phyloP scores from a whole-genome alignment of 2,329 filamentous ascomycete species.

The Botrytis aclada region DNA sequence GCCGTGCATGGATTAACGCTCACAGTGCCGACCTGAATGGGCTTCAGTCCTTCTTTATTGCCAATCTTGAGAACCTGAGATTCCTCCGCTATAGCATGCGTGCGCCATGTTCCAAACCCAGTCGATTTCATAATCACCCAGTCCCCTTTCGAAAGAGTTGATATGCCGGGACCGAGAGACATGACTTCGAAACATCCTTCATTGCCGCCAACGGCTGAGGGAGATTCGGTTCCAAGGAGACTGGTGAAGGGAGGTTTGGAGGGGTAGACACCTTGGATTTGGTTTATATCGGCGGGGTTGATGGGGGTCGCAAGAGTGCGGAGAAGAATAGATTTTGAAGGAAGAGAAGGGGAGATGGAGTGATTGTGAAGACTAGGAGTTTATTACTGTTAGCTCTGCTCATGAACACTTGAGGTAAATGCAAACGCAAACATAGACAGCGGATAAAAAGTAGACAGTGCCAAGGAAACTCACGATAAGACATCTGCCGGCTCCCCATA shows the following conservation, averaged over 20 bases:
- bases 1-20: slow-evolving; percentile 92
- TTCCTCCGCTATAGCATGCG: slow-evolving; percentile 69
- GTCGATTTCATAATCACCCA: slow-evolving; percentile 88
- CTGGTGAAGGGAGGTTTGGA: slow-evolving; percentile 75
- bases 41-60: slow-evolving; percentile 65
- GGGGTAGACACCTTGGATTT: slow-evolving; percentile 94
- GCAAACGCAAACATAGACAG: neutral
- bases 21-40: slow-evolving; percentile 81
- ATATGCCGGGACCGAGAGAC: slow-evolving; percentile 54
- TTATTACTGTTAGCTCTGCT: slow-evolving; percentile 16
- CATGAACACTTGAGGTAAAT: neutral
- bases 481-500: slow-evolving; percentile 75
- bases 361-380: slow-evolving; percentile 62
- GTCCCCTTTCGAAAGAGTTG: slow-evolving; percentile 66
- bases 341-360: slow-evolving; percentile 73
- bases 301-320: slow-evolving; percentile 88
- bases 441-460: neutral
- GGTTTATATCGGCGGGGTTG: slow-evolving; percentile 97
- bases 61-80: slow-evolving; percentile 65
- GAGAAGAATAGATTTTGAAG: slow-evolving; percentile 66
- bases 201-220: slow-evolving; percentile 79
- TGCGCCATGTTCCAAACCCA: slow-evolving; percentile 91
- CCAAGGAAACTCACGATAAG: slow-evolving; percentile 48
- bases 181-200: slow-evolving; percentile 94
- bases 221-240: slow-evolving; percentile 70